Evolutionary conservation across 305 asterid species (phyloP), one percentile per base, ranked within the genome.

Genomic region (Coffea humblotiana): DNA sequence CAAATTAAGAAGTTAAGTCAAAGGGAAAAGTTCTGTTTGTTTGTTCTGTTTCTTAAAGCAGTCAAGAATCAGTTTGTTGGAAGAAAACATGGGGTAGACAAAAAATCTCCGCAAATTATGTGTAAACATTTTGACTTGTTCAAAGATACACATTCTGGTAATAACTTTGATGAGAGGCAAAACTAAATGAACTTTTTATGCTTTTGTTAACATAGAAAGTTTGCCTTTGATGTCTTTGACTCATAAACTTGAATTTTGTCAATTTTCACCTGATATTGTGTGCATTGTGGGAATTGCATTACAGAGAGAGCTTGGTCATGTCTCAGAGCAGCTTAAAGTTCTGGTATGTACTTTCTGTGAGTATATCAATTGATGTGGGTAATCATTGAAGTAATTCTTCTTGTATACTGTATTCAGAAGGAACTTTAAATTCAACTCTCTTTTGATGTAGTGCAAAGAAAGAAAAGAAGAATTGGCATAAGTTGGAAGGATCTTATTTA

Each of bases 271-370:
- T 60, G 65, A 60, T 21, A 21, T 5, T 58, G 54, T 29, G 8
- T 35, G 23, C 58, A 37, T 64, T 63, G 72, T 35, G 73, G 23
- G 32, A 12, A 1, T 66, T 65, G 66, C 18, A 15, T 82, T 85
- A 85, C 95, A 92, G 98, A 86, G 77, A 77, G 95, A 92, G 94
- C 93, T 93, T 23, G 84, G 77, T 16, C 92, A 88, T 64, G 93
- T 91, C 25, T 86, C 92, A 11, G 83, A 88, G 89, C 90, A 87
- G 88, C 96, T 90, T 52, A 82, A 71, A 69, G 81, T 80, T 70
- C 77, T 89, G 96, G 98, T 93, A 91, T 32, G 89, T 78, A 45
- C 60, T 70, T 64, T 68, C 40, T 74, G 0, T 37, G 8, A 5
- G 25, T 29, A 15, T 64, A 3, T 16, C 27, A 60, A 60, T 19